A percentile compares a stretch with the other conserved stretches of the same genome.
Evolutionary conservation across 306 rosid species (phyloP).

Genomic region (Vigna trinervia): DNA sequence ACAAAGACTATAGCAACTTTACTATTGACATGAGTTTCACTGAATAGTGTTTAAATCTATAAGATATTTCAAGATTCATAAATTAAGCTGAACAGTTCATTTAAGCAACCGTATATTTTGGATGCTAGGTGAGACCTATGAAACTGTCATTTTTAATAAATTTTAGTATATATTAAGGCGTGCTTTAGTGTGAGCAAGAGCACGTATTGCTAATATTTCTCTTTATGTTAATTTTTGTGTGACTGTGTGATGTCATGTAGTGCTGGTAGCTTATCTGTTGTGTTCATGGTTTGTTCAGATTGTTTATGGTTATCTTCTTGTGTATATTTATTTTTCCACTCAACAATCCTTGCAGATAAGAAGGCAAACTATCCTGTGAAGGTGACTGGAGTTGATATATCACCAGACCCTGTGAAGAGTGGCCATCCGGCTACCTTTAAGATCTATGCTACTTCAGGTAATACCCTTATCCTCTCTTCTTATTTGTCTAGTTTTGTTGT

Average conservation of each 20-base stretch:
- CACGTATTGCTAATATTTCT: neutral
- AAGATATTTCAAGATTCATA: too few relatives aligned
- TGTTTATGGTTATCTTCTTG: conserved; percentile 17
- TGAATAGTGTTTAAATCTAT: too few relatives aligned
- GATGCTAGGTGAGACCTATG: neutral
- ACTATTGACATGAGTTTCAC: too few relatives aligned
- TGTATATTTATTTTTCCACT: neutral
- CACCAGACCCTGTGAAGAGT: conserved; percentile 70
- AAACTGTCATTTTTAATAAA: too few relatives aligned
- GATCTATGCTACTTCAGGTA: conserved; percentile 81
- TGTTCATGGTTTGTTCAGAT: conserved; percentile 22
- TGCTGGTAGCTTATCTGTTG: conserved; percentile 8
- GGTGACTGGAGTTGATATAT: conserved; percentile 66
- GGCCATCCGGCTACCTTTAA: conserved; percentile 77
- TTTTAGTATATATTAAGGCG: neutral
- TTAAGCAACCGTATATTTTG: too few relatives aligned
- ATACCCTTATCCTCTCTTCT: conserved; percentile 23
- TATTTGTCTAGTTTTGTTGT: conserved; percentile 4
- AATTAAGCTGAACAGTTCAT: too few relatives aligned
- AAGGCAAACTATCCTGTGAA: conserved; percentile 67
- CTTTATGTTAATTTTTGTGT: neutral
- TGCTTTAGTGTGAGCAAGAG: neutral
- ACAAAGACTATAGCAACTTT: too few relatives aligned
- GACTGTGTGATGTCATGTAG: conserved; percentile 20
- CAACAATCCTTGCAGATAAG: conserved; percentile 55